Base-by-base conservation (phyloP, 2,329 filamentous ascomycete genomes). In the Triangularia verruculosa region DNA sequence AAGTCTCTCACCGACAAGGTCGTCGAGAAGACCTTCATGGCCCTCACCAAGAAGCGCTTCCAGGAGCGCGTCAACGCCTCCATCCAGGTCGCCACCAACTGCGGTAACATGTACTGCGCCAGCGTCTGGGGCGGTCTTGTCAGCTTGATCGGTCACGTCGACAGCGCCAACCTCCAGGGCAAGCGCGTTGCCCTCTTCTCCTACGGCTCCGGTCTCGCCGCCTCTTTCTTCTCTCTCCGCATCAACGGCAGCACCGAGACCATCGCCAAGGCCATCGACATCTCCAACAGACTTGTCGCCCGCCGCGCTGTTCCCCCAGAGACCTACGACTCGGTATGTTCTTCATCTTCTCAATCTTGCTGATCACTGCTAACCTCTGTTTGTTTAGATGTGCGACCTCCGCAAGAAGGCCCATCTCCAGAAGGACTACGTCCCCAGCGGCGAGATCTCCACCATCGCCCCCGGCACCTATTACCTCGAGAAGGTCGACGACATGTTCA, bases 21-120 rank as follows among this genome's bases (percentile, higher is more conserved):
- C 60, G 85, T 95, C 43, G 91, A 95, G 83, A 95, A 94, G 86
- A 89, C 89, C 67, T 95, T 95, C 77, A 91, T 95, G 89, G 82
- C 75, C 63, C 82, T 94, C 71, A 89, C 89, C 76, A 94, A 95
- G 86, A 93, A 93, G 84, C 86, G 86, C 71, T 94, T 91, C 79
- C 84, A 86, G 74, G 89, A 93, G 78, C 89, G 91, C 72, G 89
- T 95, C 71, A 82, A 83, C 75, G 89, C 90, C 59, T 81, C 83
- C 72, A 89, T 91, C 75, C 85, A 92, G 78, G 89, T 92, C 34
- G 87, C 91, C 69, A 93, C 90, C 68, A 85, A 90, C 76, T 91
- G 89, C 77, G 86, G 84, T 69, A 87, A 87, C 82, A 86, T 86
- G 84, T 87, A 87, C 81, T 86, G 83, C 73, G 84, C 78, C 69